phyloP scores from a whole-genome alignment of 2,329 filamentous ascomycete species.

The Meredithiella fracta region DNA sequence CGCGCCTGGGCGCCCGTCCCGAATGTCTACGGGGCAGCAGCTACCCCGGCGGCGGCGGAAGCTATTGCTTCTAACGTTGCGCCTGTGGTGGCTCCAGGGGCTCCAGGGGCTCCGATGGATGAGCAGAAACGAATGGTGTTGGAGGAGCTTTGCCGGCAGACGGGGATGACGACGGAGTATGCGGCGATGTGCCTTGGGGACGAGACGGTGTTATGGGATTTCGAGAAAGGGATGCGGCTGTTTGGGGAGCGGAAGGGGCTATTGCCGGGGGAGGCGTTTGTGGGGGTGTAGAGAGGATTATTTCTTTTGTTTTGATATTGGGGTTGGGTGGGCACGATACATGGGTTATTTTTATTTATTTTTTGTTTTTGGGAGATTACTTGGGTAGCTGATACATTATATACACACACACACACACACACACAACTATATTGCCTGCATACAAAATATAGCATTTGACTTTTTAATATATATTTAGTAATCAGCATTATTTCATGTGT shows the following conservation, averaged over 20 bases:
- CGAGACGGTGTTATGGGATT: constrained; percentile 52
- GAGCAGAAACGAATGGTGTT: constrained; percentile 53
- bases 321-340: too few relatives aligned
- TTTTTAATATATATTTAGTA: too few relatives aligned
- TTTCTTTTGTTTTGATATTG: too few relatives aligned
- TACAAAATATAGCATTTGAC: too few relatives aligned
- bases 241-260: constrained; percentile 47
- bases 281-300: not conserved
- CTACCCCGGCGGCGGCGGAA: constrained; percentile 15
- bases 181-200: constrained; percentile 67
- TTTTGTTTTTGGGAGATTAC: too few relatives aligned
- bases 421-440: too few relatives aligned
- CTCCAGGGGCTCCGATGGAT: constrained; percentile 19
- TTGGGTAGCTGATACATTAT: too few relatives aligned
- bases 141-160: constrained; percentile 57
- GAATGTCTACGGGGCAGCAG: constrained; percentile 19
- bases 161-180: constrained; percentile 64
- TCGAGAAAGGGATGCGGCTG: constrained; percentile 54
- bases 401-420: too few relatives aligned
- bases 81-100: constrained; percentile 17
- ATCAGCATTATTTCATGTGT: too few relatives aligned
- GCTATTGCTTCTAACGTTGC: too few relatives aligned
- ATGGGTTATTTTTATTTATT: too few relatives aligned
- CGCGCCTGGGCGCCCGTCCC: constrained; percentile 44
- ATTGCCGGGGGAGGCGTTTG: constrained; percentile 35